phyloP scores from a whole-genome alignment of 2,329 filamentous ascomycete genomes.

The Sarocladium brachiariae region DNA sequence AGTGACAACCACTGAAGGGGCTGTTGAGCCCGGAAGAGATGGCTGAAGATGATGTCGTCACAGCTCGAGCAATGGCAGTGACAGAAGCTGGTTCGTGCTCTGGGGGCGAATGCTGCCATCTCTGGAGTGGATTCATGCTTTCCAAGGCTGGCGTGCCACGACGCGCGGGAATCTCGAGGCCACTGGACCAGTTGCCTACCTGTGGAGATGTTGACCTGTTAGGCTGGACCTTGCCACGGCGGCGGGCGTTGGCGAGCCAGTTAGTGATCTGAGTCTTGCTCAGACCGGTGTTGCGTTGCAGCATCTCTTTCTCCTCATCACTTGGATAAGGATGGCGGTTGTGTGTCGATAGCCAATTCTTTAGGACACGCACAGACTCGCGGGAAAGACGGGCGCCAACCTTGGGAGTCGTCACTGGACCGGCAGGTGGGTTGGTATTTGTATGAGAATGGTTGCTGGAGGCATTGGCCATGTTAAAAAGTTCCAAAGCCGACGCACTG shows the following conservation, averaged over 20 bases:
- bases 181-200: constrained; percentile 46
- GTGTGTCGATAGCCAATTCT: constrained; percentile 78
- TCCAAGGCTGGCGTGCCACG: constrained; percentile 48
- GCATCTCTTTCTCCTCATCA: constrained; percentile 75
- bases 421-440: not conserved
- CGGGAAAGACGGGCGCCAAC: constrained; percentile 71
- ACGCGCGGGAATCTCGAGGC: constrained; percentile 58
- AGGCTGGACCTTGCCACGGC: constrained; percentile 69
- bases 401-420: constrained; percentile 41
- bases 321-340: constrained; percentile 80
- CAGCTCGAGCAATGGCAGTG: constrained; percentile 50
- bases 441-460: constrained; percentile 16
- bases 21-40: constrained; percentile 50
- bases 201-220: constrained; percentile 61
- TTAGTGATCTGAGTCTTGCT: constrained; percentile 81
- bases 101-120: constrained; percentile 53
- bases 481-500: constrained; percentile 21
- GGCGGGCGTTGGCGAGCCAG: constrained; percentile 85
- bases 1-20: constrained; percentile 49
- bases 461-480: constrained; percentile 18
- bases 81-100: constrained; percentile 55
- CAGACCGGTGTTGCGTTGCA: constrained; percentile 73
- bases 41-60: constrained; percentile 45
- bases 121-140: constrained; percentile 49
- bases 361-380: constrained; percentile 72